Evolutionary conservation across 225 moss, liverwort and hornwort genomes (phyloP), one percentile per base, ranked within the genome.

Genomic region (Polytrichum formosum): DNA sequence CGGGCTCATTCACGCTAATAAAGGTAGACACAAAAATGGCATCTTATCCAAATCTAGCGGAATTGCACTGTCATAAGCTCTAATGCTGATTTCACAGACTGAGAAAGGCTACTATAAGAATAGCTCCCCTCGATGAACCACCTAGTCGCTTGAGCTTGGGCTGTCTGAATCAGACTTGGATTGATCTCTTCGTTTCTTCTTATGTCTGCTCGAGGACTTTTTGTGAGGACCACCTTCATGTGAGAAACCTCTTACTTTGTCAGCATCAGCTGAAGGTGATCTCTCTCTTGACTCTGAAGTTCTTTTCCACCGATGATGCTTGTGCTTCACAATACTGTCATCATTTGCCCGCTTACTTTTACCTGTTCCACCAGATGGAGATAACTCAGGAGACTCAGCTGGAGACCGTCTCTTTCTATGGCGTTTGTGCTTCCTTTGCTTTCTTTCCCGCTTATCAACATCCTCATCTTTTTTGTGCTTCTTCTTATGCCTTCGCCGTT

Each of bases 81-180:
- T 69, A 61, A 70, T 72, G 69, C 16, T 62, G 31, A 74, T 30
- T 78, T 46, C 65, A 73, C 25, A 70, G 20, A 64, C 73, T 74
- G 64, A 60, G 62, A 19, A 26, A 68, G 74, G 70, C 71, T 73
- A 64, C 72, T 56, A 76, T 58, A 58, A 64, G 72, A 64, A 75
- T 77, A 80, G 66, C 87, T 73, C 56, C 26, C 80, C 79, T 77
- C 69, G 68, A 78, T 78, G 59, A 54, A 72, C 69, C 72, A 78
- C 70, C 81, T 80, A 95, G 73, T 92, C 92, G 84, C 92, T 92
- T 63, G 84, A 89, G 81, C 89, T 91, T 68, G 84, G 89, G 78
- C 92, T 95, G 77, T 79, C 89, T 26, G 95, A 89, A 25, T 72
- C 63, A 18, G 95, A 92, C 81, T 84, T 90, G 33, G 92, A 89